A percentile compares a stretch with the other conserved stretches of the same genome.
Conservation (phyloP, 2,329 filamentous ascomycete species). For the Monilinia vaccinii-corymbosi region DNA sequence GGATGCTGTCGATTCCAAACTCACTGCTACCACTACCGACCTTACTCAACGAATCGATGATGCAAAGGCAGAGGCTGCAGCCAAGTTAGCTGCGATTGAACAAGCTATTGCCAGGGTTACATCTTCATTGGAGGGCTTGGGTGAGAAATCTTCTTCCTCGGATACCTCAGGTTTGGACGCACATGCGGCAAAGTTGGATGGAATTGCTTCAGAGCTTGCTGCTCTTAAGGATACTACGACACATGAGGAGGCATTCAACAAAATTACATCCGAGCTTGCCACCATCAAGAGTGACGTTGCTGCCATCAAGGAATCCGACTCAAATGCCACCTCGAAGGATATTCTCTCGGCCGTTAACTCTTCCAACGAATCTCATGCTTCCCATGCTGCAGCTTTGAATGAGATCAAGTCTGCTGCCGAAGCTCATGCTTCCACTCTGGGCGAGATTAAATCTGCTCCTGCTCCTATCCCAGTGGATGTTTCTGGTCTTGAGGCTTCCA, state of each 20-base stretch:
- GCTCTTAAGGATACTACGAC: constrained; percentile 17
- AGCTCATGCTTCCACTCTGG: constrained; percentile 11
- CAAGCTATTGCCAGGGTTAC: constrained; percentile 22
- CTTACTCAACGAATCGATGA: constrained; percentile 21
- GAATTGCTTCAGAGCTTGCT: constrained; percentile 18
- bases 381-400: constrained; percentile 14
- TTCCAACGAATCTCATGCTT: constrained; percentile 20
- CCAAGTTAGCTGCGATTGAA: constrained; percentile 24
- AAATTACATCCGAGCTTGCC: constrained; percentile 18
- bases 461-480: constrained; percentile 16
- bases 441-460: constrained; percentile 11
- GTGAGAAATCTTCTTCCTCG: constrained; percentile 21
- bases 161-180: constrained; percentile 20
- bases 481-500: constrained; percentile 3
- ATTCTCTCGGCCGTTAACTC: constrained; percentile 18
- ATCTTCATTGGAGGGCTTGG: constrained; percentile 21
- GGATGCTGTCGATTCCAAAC: constrained; percentile 21
- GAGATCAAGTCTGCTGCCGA: constrained; percentile 19
- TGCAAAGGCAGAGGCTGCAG: constrained; percentile 17
- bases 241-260: constrained; percentile 19
- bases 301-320: constrained; percentile 15
- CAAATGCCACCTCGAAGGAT: constrained; percentile 13
- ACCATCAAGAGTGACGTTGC: constrained; percentile 24
- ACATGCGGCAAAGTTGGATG: constrained; percentile 23
- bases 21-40: constrained; percentile 19